A percentile compares a stretch with the other conserved stretches of the same genome.
These are phyloP conservation scores for Phytophthora ramorum DNA, from an alignment of 352 stramenopile genomes.

Conservation along the genomic window DNA sequence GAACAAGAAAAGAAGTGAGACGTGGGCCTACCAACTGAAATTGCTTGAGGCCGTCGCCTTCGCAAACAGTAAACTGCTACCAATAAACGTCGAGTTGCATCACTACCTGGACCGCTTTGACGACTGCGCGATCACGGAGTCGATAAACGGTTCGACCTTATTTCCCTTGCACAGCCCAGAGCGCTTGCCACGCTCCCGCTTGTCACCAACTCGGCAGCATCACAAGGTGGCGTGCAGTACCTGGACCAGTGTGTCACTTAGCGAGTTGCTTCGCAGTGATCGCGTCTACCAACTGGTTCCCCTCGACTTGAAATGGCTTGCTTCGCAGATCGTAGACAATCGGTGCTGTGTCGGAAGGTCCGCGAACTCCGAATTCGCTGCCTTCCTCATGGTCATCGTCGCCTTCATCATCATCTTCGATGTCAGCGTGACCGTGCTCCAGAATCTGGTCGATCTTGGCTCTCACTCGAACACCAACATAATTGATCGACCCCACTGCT, in stretches of 20 bases:
- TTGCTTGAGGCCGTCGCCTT: neutral
- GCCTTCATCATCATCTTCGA: constrained; percentile 24
- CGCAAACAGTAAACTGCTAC: neutral
- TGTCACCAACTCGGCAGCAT: constrained; percentile 45
- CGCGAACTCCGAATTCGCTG: neutral
- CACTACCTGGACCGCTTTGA: neutral
- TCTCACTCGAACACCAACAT: neutral
- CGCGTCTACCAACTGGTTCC: constrained; percentile 60
- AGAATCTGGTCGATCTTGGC: neutral
- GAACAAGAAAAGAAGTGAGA: constrained; percentile 13
- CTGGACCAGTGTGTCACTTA: constrained; percentile 48
- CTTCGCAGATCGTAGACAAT: neutral
- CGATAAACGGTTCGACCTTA: constrained; percentile 58
- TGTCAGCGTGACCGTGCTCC: neutral
- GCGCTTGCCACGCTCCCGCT: constrained; percentile 44
- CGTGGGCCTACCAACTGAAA: constrained; percentile 9
- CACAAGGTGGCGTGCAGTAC: constrained; percentile 45
- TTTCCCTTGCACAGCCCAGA: constrained; percentile 49
- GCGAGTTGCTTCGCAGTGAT: constrained; percentile 41
- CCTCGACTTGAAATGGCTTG: neutral
- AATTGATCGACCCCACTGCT: neutral
- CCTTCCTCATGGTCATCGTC: constrained; percentile 40
- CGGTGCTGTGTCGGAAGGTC: neutral
- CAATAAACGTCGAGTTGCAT: no score
- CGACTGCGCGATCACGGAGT: constrained; percentile 23